Conservation (phyloP, 2,329 filamentous ascomycete species). For the Acrodontium crateriforme region DNA sequence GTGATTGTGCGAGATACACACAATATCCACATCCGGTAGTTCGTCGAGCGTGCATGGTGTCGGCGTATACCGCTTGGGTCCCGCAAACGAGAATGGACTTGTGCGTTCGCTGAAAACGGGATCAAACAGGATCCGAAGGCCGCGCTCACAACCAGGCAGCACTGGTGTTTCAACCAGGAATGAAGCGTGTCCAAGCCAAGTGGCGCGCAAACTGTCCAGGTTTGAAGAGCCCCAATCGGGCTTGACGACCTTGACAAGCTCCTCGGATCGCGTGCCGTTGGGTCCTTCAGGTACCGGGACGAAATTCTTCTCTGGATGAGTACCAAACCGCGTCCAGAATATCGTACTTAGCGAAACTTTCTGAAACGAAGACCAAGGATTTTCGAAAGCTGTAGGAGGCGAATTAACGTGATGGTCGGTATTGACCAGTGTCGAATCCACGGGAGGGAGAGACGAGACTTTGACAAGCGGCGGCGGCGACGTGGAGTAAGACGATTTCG, state of each 20-base stretch:
- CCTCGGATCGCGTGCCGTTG: slow-evolving; percentile 17
- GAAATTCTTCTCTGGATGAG: slow-evolving; percentile 27
- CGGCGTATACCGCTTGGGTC: slow-evolving; percentile 39
- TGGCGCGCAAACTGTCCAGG: slow-evolving; percentile 27
- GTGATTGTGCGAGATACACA: slow-evolving; percentile 43
- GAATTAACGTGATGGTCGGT: slow-evolving; percentile 32
- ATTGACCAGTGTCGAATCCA: too few relatives aligned
- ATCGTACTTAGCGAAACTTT: slow-evolving; percentile 14
- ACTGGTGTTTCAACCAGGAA: slow-evolving; percentile 33
- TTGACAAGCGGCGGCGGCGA: too few relatives aligned
- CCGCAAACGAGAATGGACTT: slow-evolving; percentile 32
- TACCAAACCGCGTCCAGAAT: slow-evolving; percentile 25
- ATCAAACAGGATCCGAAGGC: slow-evolving; percentile 36
- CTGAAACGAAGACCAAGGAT: slow-evolving; percentile 35
- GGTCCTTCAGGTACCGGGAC: slow-evolving; percentile 30
- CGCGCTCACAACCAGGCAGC: slow-evolving; percentile 19
- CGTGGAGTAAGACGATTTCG: too few relatives aligned
- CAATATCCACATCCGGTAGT: slow-evolving; percentile 37
- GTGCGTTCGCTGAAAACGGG: slow-evolving; percentile 40
- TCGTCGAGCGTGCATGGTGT: slow-evolving; percentile 37
- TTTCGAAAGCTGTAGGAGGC: slow-evolving; percentile 33
- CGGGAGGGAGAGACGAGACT: too few relatives aligned
- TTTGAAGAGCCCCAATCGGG: slow-evolving; percentile 26
- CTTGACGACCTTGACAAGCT: slow-evolving; percentile 29
- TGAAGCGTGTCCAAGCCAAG: slow-evolving; percentile 39